phyloP scores from a whole-genome alignment of 2,329 filamentous ascomycete genomes.

The Pyrenochaeta sp. region DNA sequence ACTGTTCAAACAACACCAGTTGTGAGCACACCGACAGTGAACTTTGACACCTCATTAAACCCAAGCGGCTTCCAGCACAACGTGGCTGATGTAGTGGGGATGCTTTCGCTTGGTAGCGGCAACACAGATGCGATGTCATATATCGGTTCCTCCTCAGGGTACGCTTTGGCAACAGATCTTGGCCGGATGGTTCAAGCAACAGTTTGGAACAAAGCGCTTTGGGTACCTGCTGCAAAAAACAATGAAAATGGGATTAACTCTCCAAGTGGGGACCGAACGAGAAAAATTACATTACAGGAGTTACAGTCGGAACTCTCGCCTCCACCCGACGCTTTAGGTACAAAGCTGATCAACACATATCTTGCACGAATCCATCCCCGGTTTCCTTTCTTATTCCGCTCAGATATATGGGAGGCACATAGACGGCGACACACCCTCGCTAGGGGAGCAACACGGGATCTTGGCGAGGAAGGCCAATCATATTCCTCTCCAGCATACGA shows the following conservation, averaged over 20 bases:
- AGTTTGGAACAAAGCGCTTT: constrained; percentile 61
- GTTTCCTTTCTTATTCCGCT: constrained; percentile 59
- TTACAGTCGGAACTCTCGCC: constrained; percentile 53
- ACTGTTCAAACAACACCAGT: background rate
- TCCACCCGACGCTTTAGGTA: constrained; percentile 56
- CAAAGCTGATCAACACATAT: constrained; percentile 55
- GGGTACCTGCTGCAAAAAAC: constrained; percentile 4
- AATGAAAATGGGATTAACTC: constrained; percentile 8
- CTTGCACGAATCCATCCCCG: constrained; percentile 56
- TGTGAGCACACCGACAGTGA: background rate
- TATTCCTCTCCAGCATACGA: constrained; percentile 13
- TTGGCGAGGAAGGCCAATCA: background rate
- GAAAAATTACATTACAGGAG: constrained; percentile 50
- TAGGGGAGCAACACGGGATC: background rate
- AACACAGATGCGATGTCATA: constrained; percentile 56
- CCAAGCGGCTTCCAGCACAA: constrained; percentile 4
- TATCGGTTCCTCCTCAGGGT: constrained; percentile 58
- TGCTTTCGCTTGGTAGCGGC: constrained; percentile 59
- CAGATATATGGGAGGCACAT: constrained; percentile 55
- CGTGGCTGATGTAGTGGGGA: constrained; percentile 48
- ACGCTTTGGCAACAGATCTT: constrained; percentile 58
- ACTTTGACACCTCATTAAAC: background rate
- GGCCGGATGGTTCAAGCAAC: constrained; percentile 63
- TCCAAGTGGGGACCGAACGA: constrained; percentile 29
- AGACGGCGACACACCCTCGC: constrained; percentile 14